Base-by-base conservation (phyloP, 2,329 filamentous ascomycete genomes). In the Echinosphaeria canescens region DNA sequence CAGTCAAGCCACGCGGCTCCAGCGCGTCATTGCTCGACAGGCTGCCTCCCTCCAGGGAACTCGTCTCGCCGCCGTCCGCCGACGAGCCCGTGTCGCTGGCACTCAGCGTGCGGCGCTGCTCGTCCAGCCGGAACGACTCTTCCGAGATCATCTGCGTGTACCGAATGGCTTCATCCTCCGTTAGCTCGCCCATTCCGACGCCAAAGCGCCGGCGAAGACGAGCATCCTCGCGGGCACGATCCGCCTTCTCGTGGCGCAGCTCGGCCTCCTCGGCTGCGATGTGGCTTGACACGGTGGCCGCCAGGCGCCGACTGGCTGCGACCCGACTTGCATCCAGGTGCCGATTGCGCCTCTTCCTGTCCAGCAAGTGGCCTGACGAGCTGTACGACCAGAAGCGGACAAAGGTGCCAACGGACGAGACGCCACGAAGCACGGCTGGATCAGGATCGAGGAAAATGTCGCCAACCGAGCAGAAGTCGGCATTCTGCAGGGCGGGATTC, bases 381-480 rank as follows among this genome's bases (percentile, higher is more conserved):
- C 79, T 90, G 44, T 90, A 95, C 4, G 78, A 73, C 88, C 88
- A 98, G 46, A 82, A 95, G 10, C 81, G 75, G 12, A 98, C 52
- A 40, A 85, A 76, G 0, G 76, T 78, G 9, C 88, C 88, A 27
- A 92, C 69, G 1, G 84, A 75, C 2, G 93, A 72, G 32, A 92
- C 69, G 5, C 88, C 88, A 19, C 85, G 73, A 10, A 98, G 62
- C 1, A 75, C 59, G 0, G 81, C 84, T 14, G 88, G 68, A 39
- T 95, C 81, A 0, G 85, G 78, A 38, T 98, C 88, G 2, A 98
- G 59, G 33, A 63, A 73, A 28, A 95, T 76, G 10, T 82, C 80
- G 2, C 82, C 74, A 3, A 80, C 81, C 15, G 81, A 75, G 33
- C 75, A 78, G 38, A 81, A 75, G 38, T 78, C 80, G 35, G 75